Evolutionary conservation across 805 yeast genomes (phyloP).

Genomic region (Metschnikowia drakensbergensis): DNA sequence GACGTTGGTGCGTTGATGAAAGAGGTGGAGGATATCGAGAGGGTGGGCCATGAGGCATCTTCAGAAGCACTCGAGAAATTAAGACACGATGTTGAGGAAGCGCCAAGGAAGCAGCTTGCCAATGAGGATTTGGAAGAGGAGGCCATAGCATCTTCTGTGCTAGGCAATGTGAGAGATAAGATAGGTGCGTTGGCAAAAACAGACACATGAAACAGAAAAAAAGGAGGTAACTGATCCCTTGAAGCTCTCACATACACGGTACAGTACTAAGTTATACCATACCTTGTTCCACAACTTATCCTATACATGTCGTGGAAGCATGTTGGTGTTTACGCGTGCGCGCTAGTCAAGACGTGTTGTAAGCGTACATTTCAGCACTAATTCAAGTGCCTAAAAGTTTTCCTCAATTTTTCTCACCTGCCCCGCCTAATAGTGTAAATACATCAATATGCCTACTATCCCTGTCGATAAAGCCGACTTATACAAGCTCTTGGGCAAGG

Average conservation of each 20-base stretch:
- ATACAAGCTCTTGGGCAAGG: conserved; percentile 65
- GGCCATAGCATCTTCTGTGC: conserved; percentile 7
- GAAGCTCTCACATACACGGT: too few species aligned
- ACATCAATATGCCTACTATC: conserved; percentile 81
- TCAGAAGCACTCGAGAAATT: conserved; percentile 7
- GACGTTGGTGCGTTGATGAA: conserved; percentile 42
- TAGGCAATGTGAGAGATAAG: conserved; percentile 6
- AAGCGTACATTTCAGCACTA: conserved; percentile 17
- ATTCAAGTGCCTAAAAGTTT: conserved; percentile 11
- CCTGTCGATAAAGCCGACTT: conserved; percentile 93
- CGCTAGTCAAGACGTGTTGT: neutral
- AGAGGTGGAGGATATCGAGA: conserved; percentile 45
- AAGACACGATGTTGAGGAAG: conserved; percentile 7
- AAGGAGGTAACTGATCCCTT: too few species aligned
- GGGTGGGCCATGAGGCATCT: conserved; percentile 24
- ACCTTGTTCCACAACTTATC: neutral
- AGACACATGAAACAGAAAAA: neutral
- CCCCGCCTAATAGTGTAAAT: conserved; percentile 1
- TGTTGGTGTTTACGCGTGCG: conserved; percentile 5
- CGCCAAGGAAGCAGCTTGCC: conserved; percentile 1
- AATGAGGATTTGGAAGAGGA: conserved; percentile 15
- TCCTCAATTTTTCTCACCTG: conserved; percentile 10
- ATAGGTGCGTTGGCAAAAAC: neutral
- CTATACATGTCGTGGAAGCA: neutral
- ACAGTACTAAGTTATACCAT: neutral